phyloP scores from a whole-genome alignment of 495 filamentous ascomycete species.

The Penicillium angulare region DNA sequence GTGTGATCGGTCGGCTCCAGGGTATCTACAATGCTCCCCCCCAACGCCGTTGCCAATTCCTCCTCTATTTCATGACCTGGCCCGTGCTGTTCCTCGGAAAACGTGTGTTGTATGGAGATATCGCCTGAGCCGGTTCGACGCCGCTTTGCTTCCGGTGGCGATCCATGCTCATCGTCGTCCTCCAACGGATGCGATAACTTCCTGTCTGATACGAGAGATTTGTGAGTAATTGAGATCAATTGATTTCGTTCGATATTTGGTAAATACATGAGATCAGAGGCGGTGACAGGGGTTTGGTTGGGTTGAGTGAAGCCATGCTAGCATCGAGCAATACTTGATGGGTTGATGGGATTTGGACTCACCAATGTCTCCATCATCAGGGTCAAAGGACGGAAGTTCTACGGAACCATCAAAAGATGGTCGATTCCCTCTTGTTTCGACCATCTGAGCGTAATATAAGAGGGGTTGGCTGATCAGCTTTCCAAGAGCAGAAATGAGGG shows the following conservation, averaged over 20 bases:
- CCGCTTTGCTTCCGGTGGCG: slow-evolving; percentile 44
- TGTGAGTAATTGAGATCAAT: neutral
- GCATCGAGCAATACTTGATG: slow-evolving; percentile 1
- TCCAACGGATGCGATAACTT: slow-evolving; percentile 35
- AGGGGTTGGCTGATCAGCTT: slow-evolving; percentile 29
- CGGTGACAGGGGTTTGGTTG: no score
- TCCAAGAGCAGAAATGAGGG: slow-evolving; percentile 55
- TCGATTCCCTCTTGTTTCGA: slow-evolving; percentile 27
- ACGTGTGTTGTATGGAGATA: slow-evolving; percentile 19
- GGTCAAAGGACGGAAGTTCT: slow-evolving; percentile 28
- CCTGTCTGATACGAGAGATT: slow-evolving; percentile 11
- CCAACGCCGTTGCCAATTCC: slow-evolving; percentile 40
- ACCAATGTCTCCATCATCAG: slow-evolving; percentile 37
- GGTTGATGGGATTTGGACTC: slow-evolving; percentile 17
- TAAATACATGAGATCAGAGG: no score
- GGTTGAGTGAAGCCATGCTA: no score
- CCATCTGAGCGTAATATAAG: slow-evolving; percentile 31
- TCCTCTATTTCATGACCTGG: slow-evolving; percentile 43
- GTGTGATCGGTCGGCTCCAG: slow-evolving; percentile 21
- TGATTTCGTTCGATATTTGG: no score
- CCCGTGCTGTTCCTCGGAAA: slow-evolving; percentile 23
- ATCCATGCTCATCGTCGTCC: slow-evolving; percentile 36
- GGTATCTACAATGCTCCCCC: slow-evolving; percentile 29
- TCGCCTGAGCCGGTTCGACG: slow-evolving; percentile 36
- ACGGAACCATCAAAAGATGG: slow-evolving; percentile 34